phyloP scores from a whole-genome alignment of 768 basidiomycete genomes.

The Lentinula sp. region DNA sequence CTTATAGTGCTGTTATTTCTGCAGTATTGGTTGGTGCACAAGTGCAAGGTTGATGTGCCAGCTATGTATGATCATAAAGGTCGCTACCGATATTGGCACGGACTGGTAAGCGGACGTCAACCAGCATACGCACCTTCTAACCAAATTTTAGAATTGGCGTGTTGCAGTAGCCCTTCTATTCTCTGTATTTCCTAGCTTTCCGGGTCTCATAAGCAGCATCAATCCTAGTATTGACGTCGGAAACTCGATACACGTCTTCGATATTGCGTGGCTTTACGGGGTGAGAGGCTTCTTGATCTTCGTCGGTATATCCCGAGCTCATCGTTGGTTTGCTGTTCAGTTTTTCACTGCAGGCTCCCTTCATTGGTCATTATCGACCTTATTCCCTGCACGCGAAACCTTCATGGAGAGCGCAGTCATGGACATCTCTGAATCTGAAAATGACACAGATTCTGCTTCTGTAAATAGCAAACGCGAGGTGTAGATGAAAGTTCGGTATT shows the following conservation, averaged over 20 bases:
- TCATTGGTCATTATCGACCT: conserved; percentile 29
- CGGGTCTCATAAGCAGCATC: conserved; percentile 74
- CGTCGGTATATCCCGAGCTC: background rate
- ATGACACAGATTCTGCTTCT: background rate
- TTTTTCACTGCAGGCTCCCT: conserved; percentile 29
- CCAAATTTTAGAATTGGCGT: conserved; percentile 63
- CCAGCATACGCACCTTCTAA: background rate
- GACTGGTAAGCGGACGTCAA: conserved; percentile 46
- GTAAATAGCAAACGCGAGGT: background rate
- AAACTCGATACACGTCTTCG: conserved; percentile 48
- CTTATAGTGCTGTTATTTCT: background rate
- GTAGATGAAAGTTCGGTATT: background rate
- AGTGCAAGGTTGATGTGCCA: conserved; percentile 68
- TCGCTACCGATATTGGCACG: conserved; percentile 70
- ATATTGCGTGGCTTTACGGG: conserved; percentile 73
- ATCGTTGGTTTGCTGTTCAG: conserved; percentile 13
- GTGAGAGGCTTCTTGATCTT: conserved; percentile 30
- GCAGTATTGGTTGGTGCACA: conserved; percentile 77
- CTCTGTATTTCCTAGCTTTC: conserved; percentile 66
- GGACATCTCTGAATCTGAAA: conserved; percentile 7
- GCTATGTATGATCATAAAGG: conserved; percentile 80
- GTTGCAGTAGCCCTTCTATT: conserved; percentile 63
- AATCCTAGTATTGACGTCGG: conserved; percentile 60
- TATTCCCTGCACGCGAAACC: conserved; percentile 36
- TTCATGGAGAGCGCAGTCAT: conserved; percentile 29